Conservation (phyloP, 495 filamentous ascomycete genomes). For the Penicillium cosmopolitanum region DNA sequence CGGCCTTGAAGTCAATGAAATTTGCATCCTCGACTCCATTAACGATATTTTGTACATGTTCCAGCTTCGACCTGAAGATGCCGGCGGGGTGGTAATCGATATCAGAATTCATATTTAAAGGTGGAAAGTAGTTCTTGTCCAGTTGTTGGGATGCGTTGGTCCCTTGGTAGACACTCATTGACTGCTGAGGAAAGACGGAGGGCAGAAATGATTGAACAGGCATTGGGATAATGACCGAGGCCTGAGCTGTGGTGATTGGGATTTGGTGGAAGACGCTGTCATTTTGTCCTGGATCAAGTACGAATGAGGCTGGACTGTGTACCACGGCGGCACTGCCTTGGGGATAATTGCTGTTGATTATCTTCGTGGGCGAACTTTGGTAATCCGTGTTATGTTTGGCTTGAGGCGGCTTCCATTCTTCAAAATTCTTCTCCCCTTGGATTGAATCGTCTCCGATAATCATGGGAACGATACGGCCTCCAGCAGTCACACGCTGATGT, state of each 20-base stretch:
- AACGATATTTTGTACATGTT: background rate
- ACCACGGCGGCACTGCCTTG: background rate
- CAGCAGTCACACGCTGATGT: conserved; percentile 65
- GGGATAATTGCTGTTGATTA: background rate
- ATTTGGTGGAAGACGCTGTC: background rate
- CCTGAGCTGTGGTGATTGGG: background rate
- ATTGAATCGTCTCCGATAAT: conserved; percentile 31
- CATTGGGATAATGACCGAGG: background rate
- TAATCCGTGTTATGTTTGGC: background rate
- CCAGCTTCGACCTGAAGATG: background rate
- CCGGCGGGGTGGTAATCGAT: background rate
- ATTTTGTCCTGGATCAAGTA: background rate
- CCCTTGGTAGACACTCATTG: background rate
- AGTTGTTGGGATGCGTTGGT: background rate
- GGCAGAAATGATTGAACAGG: background rate
- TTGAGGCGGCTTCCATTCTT: background rate
- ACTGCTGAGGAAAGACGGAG: background rate
- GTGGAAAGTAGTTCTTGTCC: background rate
- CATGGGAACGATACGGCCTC: conserved; percentile 65
- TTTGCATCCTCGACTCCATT: conserved; percentile 29
- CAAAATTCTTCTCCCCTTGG: background rate
- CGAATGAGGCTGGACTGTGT: background rate
- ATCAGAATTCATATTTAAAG: background rate
- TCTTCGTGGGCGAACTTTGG: background rate
- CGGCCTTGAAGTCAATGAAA: background rate